These are phyloP conservation scores for Cryphonectria japonica DNA, from an alignment of 2,329 filamentous ascomycete genomes.

Conservation along the genomic window DNA sequence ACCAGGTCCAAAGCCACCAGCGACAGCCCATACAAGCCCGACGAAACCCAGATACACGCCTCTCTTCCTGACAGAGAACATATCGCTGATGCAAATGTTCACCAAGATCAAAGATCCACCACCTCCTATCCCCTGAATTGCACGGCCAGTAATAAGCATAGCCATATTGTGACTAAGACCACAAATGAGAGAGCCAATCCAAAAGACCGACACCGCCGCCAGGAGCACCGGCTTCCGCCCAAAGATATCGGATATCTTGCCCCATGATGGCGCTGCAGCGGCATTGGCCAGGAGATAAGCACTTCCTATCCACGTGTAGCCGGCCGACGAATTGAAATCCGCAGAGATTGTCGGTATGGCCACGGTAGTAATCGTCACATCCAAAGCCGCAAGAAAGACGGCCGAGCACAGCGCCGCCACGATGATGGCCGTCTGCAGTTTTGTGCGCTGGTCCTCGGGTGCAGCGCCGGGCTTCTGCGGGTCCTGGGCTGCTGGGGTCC, in stretches of 20 bases:
- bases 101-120: conserved; percentile 57
- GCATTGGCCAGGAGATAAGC: conserved; percentile 73
- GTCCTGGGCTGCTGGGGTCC: neutral
- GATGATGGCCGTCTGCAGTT: conserved; percentile 40
- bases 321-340: conserved; percentile 63
- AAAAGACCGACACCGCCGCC: conserved; percentile 53
- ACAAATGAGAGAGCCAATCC: conserved; percentile 54
- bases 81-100: conserved; percentile 57
- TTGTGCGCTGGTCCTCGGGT: conserved; percentile 38
- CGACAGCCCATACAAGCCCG: conserved; percentile 69
- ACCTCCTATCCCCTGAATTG: conserved; percentile 56
- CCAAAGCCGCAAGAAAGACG: conserved; percentile 52
- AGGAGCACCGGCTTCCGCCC: conserved; percentile 59
- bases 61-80: conserved; percentile 52
- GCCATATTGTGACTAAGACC: conserved; percentile 50
- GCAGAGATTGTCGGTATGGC: conserved; percentile 63
- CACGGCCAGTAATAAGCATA: conserved; percentile 52
- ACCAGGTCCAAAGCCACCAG: conserved; percentile 64
- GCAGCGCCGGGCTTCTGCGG: conserved; percentile 9
- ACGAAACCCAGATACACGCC: conserved; percentile 47
- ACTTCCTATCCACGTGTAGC: conserved; percentile 79
- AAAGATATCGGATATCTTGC: conserved; percentile 62
- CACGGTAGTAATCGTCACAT: conserved; percentile 63
- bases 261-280: conserved; percentile 72
- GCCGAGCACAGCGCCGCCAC: conserved; percentile 45